Evolutionary conservation across 257 asterid species (phyloP).

Genomic region (Coffea eugenioides): DNA sequence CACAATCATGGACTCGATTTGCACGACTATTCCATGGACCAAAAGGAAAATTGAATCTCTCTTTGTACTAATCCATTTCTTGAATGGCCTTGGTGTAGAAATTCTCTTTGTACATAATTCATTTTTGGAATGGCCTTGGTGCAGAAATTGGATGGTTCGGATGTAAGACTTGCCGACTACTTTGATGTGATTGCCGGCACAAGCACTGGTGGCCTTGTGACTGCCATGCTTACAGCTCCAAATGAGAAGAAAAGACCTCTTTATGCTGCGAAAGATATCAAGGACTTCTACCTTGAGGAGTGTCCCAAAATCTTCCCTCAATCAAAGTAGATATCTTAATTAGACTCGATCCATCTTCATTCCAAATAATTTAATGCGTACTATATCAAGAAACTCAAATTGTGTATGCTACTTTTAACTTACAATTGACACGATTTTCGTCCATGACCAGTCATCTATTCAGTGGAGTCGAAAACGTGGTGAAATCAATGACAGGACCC

Average conservation of each 20-base stretch:
- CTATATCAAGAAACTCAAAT: too few species aligned
- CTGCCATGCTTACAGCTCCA: constrained; percentile 67
- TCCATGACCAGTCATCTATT: neutral
- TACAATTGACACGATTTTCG: neutral
- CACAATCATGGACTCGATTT: neutral
- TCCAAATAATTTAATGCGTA: too few species aligned
- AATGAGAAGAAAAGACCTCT: constrained; percentile 46
- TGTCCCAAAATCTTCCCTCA: constrained; percentile 67
- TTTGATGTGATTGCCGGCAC: constrained; percentile 59
- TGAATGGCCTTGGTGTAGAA: neutral
- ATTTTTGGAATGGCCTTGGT: neutral
- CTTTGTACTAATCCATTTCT: too few species aligned
- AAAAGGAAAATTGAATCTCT: too few species aligned
- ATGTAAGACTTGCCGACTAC: constrained; percentile 52
- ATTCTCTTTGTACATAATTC: neutral
- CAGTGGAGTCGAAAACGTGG: constrained; percentile 15
- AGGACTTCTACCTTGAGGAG: constrained; percentile 53
- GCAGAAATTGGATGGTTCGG: constrained; percentile 49
- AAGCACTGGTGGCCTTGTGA: constrained; percentile 67
- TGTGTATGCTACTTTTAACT: too few species aligned
- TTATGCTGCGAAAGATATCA: constrained; percentile 52
- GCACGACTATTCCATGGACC: too few species aligned
- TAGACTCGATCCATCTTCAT: neutral
- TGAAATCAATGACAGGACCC: constrained; percentile 42
- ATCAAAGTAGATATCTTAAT: constrained; percentile 18